Evolutionary conservation across 441 rosid genomes (phyloP).

Genomic region (Euphorbia schlechtendalii): DNA sequence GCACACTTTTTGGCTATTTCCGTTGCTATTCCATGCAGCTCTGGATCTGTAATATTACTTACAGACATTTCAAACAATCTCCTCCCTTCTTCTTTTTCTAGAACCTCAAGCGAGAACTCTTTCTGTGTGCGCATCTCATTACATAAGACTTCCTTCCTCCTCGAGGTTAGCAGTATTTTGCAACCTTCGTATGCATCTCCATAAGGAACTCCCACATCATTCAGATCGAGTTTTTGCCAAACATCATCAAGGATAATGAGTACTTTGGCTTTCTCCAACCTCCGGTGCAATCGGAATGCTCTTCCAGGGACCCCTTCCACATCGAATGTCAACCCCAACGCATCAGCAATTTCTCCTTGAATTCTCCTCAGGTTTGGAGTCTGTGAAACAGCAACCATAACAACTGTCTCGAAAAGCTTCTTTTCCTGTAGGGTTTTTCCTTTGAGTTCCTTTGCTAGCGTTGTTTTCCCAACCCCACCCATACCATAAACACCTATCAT

Average conservation of each 20-base stretch:
- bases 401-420: neutral
- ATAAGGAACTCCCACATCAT: neutral
- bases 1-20: slow-evolving; percentile 1
- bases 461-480: neutral
- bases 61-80: slow-evolving; percentile 1
- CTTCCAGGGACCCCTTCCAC: slow-evolving; percentile 15
- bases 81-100: neutral
- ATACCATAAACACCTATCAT: neutral
- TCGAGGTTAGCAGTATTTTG: neutral
- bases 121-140: neutral
- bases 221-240: neutral
- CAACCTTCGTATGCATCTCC: neutral
- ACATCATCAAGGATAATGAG: slow-evolving; percentile 16
- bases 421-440: neutral
- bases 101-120: neutral
- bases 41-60: neutral
- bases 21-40: neutral
- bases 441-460: neutral
- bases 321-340: slow-evolving; percentile 12
- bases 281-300: slow-evolving; percentile 12
- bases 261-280: slow-evolving; percentile 1
- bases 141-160: neutral
- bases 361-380: neutral
- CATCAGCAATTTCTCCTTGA: neutral
- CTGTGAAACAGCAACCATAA: slow-evolving; percentile 2